Evolutionary conservation across 352 stramenopile species (phyloP).

Genomic region (Phytophthora fragariaefolia): DNA sequence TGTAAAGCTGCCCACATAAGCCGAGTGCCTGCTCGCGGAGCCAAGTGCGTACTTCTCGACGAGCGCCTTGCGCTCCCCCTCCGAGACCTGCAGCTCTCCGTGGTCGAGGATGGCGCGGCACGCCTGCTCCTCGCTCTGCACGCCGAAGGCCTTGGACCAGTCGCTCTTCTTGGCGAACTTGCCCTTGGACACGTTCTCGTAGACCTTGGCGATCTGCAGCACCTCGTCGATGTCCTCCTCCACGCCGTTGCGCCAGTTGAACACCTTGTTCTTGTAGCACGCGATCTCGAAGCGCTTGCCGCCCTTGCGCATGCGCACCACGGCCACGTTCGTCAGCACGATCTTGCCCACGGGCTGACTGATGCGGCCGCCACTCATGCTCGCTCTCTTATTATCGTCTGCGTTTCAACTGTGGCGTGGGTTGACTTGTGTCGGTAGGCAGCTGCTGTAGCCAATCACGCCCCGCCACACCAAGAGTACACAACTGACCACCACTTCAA

Average conservation of each 20-base stretch:
- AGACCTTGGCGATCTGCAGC: constrained; percentile 97
- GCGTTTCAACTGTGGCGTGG: background rate
- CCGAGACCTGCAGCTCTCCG: constrained; percentile 96
- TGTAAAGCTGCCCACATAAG: constrained; percentile 1
- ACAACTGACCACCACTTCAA: background rate
- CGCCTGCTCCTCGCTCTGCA: constrained; percentile 92
- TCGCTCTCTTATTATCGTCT: too few relatives aligned
- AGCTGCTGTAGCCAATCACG: background rate
- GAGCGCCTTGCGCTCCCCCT: constrained; percentile 94
- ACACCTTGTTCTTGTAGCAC: constrained; percentile 99
- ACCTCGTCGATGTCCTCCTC: constrained; percentile 99
- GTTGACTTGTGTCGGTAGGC: background rate
- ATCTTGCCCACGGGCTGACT: constrained; percentile 86
- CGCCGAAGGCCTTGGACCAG: constrained; percentile 94
- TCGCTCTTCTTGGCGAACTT: constrained; percentile 96
- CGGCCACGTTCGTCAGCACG: constrained; percentile 97
- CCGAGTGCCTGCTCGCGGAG: background rate
- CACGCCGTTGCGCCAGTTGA: constrained; percentile 98
- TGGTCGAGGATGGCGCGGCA: constrained; percentile 96
- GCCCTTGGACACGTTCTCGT: constrained; percentile 98
- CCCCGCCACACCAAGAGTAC: background rate
- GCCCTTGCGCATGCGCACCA: constrained; percentile 94
- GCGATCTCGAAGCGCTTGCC: constrained; percentile 99
- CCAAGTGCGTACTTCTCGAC: constrained; percentile 79
- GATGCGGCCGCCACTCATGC: constrained; percentile 74